Evolutionary conservation across 2,329 filamentous ascomycete genomes (phyloP), one percentile per base, ranked within the genome.

Genomic region (Pseudogymnoascus sp.): DNA sequence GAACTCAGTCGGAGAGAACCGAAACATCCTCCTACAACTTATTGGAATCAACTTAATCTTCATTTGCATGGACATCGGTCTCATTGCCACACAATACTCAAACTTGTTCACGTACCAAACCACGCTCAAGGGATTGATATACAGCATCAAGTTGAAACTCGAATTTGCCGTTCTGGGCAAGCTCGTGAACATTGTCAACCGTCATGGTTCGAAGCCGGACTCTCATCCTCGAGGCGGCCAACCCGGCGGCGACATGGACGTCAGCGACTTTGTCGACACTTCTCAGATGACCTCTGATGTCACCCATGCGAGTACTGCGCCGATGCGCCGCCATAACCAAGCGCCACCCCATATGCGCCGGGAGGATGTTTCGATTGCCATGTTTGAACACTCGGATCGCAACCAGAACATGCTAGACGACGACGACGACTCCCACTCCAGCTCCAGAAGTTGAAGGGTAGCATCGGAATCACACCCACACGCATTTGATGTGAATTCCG

Each of bases 1-100:
- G 10, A 35, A 44, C 29, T 35, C 21, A 13, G 44, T 35, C 21
- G 35, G 63, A 37, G 8, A 61, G 59, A 68, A 70, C 7, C 70
- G 69, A 13, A 70, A 65, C 35, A 72, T 76, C 61, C 73, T 77
- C 72, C 68, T 74, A 59, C 78, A 80, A 65, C 72, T 82, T 4
- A 73, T 81, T 26, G 74, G 73, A 26, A 76, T 80, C 62, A 81
- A 82, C 64, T 67, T 77, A 1, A 62, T 77, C n/a, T 77, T 81
- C 44, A 75, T 82, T 24, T 62, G 76, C 2, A 75, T 82, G 66
- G 79, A 82, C 66, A 24, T 79, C 64, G 50, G 74, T 62, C 68
- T 80, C 68, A 61, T 77, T 26, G 67, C 66, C 4, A 63, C 74
- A 42, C 72, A 77, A 56, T 77, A 74, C 63, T 71, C 74, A 8